phyloP scores from a whole-genome alignment of 1,284 basidiomycete species.

The Meira miltonrushii region DNA sequence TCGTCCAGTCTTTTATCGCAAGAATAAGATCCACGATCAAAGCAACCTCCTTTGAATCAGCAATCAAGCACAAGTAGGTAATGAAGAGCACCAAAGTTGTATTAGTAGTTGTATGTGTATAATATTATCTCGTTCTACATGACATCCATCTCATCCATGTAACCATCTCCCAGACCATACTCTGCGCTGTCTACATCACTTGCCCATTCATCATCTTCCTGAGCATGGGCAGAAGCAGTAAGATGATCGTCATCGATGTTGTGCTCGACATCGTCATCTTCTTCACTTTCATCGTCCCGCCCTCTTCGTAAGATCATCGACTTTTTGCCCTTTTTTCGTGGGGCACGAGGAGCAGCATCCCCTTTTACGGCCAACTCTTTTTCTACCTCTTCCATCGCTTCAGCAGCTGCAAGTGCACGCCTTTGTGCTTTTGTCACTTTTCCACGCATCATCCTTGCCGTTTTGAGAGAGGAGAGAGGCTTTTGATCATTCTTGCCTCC shows the following conservation, averaged over 20 bases:
- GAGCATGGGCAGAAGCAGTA: conserved; percentile 16
- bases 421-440: too few relatives aligned
- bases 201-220: conserved; percentile 24
- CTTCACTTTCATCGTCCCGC: background rate
- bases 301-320: background rate
- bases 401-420: too few relatives aligned
- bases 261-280: conserved; percentile 5
- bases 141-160: conserved; percentile 16
- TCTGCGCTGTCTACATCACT: conserved; percentile 23
- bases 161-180: conserved; percentile 17
- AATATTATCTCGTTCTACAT: conserved; percentile 4
- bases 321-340: background rate
- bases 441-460: too few relatives aligned
- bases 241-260: conserved; percentile 15
- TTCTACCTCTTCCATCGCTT: too few relatives aligned
- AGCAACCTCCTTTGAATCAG: conserved; percentile 16
- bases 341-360: too few relatives aligned
- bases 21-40: too few relatives aligned
- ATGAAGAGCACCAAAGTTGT: conserved; percentile 13
- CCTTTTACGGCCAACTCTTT: too few relatives aligned
- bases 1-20: background rate
- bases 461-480: too few relatives aligned
- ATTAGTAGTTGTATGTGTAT: conserved; percentile 3
- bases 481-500: too few relatives aligned
- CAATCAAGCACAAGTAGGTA: conserved; percentile 8